A percentile compares a stretch with the other conserved stretches of the same genome.
Evolutionary conservation across 306 rosid genomes (phyloP).

Genomic region (Cajanus cajan): DNA sequence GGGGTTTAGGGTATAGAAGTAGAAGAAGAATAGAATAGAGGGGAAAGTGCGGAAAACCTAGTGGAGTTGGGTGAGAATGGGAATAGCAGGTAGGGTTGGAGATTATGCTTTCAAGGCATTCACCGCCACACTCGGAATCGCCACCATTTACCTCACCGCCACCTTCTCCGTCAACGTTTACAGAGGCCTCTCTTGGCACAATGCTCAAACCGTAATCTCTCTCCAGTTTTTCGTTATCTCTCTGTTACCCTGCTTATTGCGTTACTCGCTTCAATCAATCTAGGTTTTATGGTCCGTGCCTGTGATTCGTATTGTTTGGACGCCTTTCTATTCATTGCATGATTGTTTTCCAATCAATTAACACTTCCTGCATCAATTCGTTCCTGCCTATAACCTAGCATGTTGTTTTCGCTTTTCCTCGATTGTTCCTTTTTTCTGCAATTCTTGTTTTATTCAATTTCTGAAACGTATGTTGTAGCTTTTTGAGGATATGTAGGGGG

Average conservation of each 20-base stretch:
- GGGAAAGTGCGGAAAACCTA: constrained; percentile 13
- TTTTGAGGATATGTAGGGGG: not conserved
- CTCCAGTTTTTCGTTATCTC: not conserved
- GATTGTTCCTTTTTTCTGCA: not conserved
- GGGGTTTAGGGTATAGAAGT: not conserved
- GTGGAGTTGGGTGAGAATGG: constrained; percentile 40
- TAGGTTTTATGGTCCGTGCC: not conserved
- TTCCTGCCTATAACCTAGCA: not conserved
- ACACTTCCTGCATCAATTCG: not conserved
- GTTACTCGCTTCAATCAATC: constrained; percentile 11
- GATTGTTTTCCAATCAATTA: not conserved
- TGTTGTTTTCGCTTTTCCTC: not conserved
- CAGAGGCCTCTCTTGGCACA: constrained; percentile 87
- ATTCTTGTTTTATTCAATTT: not conserved
- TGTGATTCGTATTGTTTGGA: not conserved
- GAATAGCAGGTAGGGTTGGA: constrained; percentile 59
- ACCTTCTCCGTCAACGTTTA: constrained; percentile 67
- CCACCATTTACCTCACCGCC: constrained; percentile 73
- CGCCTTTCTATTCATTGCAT: not conserved
- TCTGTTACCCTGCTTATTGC: not conserved
- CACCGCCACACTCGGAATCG: constrained; percentile 64
- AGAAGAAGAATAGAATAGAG: not conserved
- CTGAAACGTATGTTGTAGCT: not conserved
- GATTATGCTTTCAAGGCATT: constrained; percentile 82
- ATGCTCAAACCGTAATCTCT: constrained; percentile 62